These are phyloP conservation scores for Calonectria pteridis DNA, from an alignment of 2,329 filamentous ascomycete genomes.

Conservation along the genomic window DNA sequence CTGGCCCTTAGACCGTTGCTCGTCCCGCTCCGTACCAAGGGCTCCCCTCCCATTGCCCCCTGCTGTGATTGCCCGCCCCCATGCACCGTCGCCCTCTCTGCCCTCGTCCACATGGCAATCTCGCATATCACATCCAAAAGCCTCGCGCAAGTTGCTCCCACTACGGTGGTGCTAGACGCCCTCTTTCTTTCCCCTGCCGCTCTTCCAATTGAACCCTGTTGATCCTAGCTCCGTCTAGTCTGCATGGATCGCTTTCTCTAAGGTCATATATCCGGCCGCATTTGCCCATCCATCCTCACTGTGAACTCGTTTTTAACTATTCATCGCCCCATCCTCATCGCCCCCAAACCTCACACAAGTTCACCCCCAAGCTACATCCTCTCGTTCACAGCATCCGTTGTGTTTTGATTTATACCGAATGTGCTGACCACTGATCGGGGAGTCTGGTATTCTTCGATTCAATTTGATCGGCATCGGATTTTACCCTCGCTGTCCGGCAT, in stretches of 20 bases:
- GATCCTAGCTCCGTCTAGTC: constrained; percentile 33
- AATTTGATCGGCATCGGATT: constrained; percentile 14
- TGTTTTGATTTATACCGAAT: constrained; percentile 12
- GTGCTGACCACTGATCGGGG: constrained; percentile 15
- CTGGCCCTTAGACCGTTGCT: constrained; percentile 48
- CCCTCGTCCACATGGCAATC: constrained; percentile 47
- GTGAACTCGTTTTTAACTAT: constrained; percentile 41
- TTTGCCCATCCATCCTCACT: constrained; percentile 40
- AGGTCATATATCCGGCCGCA: constrained; percentile 44
- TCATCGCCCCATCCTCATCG: constrained; percentile 25
- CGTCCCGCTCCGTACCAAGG: constrained; percentile 22
- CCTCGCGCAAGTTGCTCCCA: constrained; percentile 32
- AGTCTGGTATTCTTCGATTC: constrained; percentile 44
- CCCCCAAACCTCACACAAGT: constrained; percentile 29
- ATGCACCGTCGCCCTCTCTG: constrained; percentile 14
- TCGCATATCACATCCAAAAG: constrained; percentile 40
- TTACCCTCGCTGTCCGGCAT: constrained; percentile 13
- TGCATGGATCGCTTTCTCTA: constrained; percentile 38
- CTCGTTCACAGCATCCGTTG: constrained; percentile 27
- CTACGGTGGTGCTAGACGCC: constrained; percentile 22
- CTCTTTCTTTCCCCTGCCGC: constrained; percentile 29
- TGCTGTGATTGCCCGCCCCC: constrained; percentile 40
- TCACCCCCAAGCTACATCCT: constrained; percentile 25
- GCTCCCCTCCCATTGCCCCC: constrained; percentile 30
- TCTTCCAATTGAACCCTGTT: constrained; percentile 32